These are phyloP conservation scores for Orychophragmus violaceus DNA, from an alignment of 345 rosid species.

Conservation along the genomic window DNA sequence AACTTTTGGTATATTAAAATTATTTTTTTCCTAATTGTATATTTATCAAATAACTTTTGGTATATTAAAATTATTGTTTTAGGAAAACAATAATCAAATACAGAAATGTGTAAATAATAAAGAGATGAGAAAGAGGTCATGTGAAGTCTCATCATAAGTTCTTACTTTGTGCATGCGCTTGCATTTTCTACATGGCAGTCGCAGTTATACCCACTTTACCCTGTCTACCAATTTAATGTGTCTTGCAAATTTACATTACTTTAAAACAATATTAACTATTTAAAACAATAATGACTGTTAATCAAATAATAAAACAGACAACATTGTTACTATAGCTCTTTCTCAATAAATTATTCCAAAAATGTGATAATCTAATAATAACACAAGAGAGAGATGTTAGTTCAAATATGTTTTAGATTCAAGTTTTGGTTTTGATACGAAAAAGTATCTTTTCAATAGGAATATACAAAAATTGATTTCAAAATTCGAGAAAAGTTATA, in stretches of 20 bases:
- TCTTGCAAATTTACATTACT: not conserved
- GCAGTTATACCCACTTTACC: slow-evolving; percentile 14
- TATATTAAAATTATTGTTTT: no score
- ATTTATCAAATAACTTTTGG: no score
- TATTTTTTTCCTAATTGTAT: no score
- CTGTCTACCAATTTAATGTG: not conserved
- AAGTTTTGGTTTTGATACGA: no score
- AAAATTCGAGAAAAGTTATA: no score
- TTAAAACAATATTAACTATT: no score
- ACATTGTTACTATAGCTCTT: not conserved
- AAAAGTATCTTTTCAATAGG: no score
- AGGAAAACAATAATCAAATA: slow-evolving; percentile 9
- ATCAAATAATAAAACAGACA: not conserved
- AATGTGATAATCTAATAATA: not conserved
- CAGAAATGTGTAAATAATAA: slow-evolving; percentile 2
- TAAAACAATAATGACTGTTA: not conserved
- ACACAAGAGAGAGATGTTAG: no score
- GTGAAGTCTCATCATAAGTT: slow-evolving; percentile 34
- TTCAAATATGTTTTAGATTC: no score
- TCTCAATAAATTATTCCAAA: not conserved
- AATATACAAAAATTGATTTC: no score
- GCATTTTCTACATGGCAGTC: slow-evolving; percentile 31
- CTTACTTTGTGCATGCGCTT: slow-evolving; percentile 28
- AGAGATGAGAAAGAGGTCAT: slow-evolving; percentile 25
- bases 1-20: no score